A percentile compares a stretch with the other conserved stretches of the same genome.
These are phyloP conservation scores for Achaetomiella virescens DNA, from an alignment of 495 filamentous ascomycete species.

Conservation along the genomic window DNA sequence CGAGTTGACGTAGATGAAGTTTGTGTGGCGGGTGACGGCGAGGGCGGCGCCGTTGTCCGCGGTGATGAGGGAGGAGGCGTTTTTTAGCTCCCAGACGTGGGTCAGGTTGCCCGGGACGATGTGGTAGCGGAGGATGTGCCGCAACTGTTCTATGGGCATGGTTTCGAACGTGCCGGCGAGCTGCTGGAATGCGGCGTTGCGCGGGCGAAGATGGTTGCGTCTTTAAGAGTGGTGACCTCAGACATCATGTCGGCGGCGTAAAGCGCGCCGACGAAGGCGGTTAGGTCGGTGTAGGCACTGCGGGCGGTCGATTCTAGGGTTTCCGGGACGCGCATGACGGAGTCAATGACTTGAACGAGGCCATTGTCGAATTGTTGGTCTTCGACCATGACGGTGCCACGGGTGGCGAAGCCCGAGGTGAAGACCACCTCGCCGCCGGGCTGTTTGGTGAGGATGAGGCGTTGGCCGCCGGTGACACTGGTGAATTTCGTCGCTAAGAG, in stretches of 20 bases:
- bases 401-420: slow-evolving; percentile 26
- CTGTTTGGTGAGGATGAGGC: slow-evolving; percentile 27
- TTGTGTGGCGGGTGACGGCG: slow-evolving; percentile 16
- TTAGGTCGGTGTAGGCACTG: slow-evolving; percentile 24
- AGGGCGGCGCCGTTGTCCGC: slow-evolving; percentile 33
- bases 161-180: slow-evolving; percentile 34
- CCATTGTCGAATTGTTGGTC: slow-evolving; percentile 23
- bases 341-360: slow-evolving; percentile 28
- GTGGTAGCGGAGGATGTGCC: slow-evolving; percentile 25
- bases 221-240: slow-evolving; percentile 13
- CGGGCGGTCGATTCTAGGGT: slow-evolving; percentile 18
- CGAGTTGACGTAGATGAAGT: slow-evolving; percentile 37
- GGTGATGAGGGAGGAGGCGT: slow-evolving; percentile 30
- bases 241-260: slow-evolving; percentile 28
- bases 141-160: slow-evolving; percentile 9
- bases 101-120: slow-evolving; percentile 37
- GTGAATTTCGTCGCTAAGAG: slow-evolving; percentile 28
- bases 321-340: slow-evolving; percentile 25
- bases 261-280: slow-evolving; percentile 31
- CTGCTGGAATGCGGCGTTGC: slow-evolving; percentile 45
- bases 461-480: slow-evolving; percentile 26
- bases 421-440: slow-evolving; percentile 23
- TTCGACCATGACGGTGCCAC: slow-evolving; percentile 23
- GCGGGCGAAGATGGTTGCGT: slow-evolving; percentile 38
- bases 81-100: slow-evolving; percentile 35